A percentile compares a stretch with the other conserved stretches of the same genome.
phyloP scores from a whole-genome alignment of 768 basidiomycete genomes.

The Vishniacozyma victoriae region DNA sequence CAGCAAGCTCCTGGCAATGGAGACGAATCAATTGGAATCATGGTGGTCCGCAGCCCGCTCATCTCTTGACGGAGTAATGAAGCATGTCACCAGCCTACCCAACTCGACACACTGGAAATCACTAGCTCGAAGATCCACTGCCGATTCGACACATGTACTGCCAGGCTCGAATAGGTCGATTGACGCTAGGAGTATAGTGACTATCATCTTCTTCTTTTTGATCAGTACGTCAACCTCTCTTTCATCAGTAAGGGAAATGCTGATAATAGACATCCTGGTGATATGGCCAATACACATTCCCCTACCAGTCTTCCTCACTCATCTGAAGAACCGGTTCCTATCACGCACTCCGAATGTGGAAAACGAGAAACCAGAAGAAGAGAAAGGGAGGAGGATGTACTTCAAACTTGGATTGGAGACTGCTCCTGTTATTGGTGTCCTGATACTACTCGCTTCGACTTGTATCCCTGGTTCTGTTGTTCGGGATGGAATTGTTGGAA shows the following conservation, averaged over 20 bases:
- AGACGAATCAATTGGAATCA: no score
- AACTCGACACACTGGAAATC: no score
- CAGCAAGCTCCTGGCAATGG: no score
- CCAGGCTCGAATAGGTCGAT: conserved; percentile 23
- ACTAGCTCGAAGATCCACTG: no score
- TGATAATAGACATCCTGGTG: conserved; percentile 41
- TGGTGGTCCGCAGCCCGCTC: no score
- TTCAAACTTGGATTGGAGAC: conserved; percentile 44
- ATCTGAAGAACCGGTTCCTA: background rate
- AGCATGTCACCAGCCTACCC: no score
- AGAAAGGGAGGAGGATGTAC: no score
- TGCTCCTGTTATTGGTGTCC: conserved; percentile 49
- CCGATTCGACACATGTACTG: no score
- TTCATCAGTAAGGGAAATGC: background rate
- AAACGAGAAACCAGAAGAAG: conserved; percentile 6
- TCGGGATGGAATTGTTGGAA: conserved; percentile 71
- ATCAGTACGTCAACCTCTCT: conserved; percentile 40
- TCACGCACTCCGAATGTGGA: background rate
- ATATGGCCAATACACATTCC: conserved; percentile 47
- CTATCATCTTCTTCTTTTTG: conserved; percentile 47
- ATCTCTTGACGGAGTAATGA: no score
- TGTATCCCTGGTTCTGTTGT: conserved; percentile 53
- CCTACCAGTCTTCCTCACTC: conserved; percentile 24
- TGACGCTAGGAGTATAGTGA: conserved; percentile 45
- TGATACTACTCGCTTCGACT: conserved; percentile 48